Base-by-base conservation (phyloP, 1,139 yeast genomes). In the Lodderomyces pseudojiufengensis region DNA sequence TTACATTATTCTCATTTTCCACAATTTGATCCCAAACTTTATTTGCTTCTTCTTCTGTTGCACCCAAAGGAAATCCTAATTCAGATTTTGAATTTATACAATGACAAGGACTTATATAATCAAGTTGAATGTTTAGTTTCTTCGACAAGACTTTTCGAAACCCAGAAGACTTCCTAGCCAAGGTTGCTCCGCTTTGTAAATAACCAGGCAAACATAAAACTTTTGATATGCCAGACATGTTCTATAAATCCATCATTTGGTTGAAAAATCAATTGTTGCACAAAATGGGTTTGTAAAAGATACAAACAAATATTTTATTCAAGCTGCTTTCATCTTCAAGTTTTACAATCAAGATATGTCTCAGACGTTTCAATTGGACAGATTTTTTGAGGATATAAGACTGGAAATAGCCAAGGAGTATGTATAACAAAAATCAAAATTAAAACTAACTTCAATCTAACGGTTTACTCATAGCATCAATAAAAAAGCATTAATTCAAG, bases 91-190 rank as follows among this genome's bases (percentile, higher is more conserved):
- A 38, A 10, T 44, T 33, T 35, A 68, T 53, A 9, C 47, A 35
- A 18, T 52, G 50, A 8, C 65, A 64, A 2, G 73, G 73, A 43
- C 61, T 65, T 9, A 68, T 43, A 44, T 59, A 69, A 28, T 63
- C 70, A 10, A 67, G 45, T 29, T 63, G 52, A 36, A 55, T 75
- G 30, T 80, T 79, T 15, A 72, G 65, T 49, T 83, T 80, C 51
- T 80, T 61, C 11, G 61, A 75, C 44, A 88, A 63, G 3, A 80
- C 68, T 51, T 85, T 84, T 39, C 95, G 66, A 13, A 90, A 64
- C 3, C 86, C 95, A 1, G 92, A 76, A 1, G 95, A 77, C 55
- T 87, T 87, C 44, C 78, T 81, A 12, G 92, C 82, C 52, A 88
- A 81, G 9, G 80, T 66, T 29, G 77, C 70, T 5, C 86, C 95